Conservation (phyloP, 2,329 filamentous ascomycete genomes). For the Orbilia quercus region DNA sequence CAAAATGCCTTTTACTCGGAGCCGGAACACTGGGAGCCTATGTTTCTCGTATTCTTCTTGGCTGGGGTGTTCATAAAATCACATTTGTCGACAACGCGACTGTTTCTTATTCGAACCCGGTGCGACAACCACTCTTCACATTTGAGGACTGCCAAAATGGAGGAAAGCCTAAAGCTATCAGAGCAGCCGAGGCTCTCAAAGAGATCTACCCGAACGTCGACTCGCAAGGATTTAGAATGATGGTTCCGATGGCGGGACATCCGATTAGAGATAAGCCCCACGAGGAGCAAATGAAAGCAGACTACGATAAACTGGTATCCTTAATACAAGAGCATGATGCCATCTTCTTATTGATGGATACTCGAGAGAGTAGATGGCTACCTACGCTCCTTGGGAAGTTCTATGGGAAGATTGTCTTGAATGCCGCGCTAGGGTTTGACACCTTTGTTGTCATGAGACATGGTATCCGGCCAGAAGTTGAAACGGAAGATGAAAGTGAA, state of each 20-base stretch:
- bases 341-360: conserved; percentile 97
- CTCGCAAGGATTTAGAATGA: conserved; percentile 79
- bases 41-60: conserved; percentile 89
- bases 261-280: conserved; percentile 74
- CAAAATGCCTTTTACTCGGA: conserved; percentile 88
- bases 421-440: conserved; percentile 94
- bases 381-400: conserved; percentile 97
- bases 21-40: conserved; percentile 94
- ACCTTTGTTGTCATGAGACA: conserved; percentile 98
- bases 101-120: conserved; percentile 96
- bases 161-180: conserved; percentile 82
- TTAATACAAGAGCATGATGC: conserved; percentile 88
- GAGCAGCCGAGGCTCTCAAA: conserved; percentile 81
- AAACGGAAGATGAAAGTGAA: conserved; percentile 62
- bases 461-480: conserved; percentile 72
- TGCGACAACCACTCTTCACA: conserved; percentile 89
- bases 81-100: conserved; percentile 94
- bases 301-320: conserved; percentile 79
- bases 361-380: conserved; percentile 91
- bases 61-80: conserved; percentile 94
- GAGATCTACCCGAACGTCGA: conserved; percentile 93
- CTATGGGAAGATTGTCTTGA: conserved; percentile 92
- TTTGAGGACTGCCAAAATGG: conserved; percentile 90
- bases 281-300: conserved; percentile 73
- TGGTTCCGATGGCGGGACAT: conserved; percentile 95